Evolutionary conservation across 768 basidiomycete species (phyloP).

Genomic region (Hygrocybe punicea): DNA sequence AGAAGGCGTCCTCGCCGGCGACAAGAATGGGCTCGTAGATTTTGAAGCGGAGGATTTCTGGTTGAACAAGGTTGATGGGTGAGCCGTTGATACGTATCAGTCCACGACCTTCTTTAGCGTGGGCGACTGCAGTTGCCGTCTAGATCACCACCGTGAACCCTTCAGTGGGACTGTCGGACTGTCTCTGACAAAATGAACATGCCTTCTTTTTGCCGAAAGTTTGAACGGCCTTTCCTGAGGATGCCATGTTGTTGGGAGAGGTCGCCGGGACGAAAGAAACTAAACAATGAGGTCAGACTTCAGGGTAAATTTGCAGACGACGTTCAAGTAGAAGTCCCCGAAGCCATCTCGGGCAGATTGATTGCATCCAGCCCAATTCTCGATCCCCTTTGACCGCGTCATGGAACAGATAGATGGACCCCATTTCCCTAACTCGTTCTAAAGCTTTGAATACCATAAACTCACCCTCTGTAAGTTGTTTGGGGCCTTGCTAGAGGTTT

Average conservation of each 20-base stretch:
- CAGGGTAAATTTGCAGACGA: too few species aligned
- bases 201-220: conserved; percentile 99
- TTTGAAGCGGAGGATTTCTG: conserved; percentile 95
- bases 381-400: not conserved
- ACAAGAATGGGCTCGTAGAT: conserved; percentile 97
- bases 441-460: not conserved
- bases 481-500: not conserved
- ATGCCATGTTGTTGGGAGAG: conserved; percentile 56
- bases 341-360: not conserved
- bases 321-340: too few species aligned
- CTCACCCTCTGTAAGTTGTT: not conserved
- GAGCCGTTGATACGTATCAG: conserved; percentile 96
- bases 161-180: too few species aligned
- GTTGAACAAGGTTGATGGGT: conserved; percentile 92
- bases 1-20: conserved; percentile 84
- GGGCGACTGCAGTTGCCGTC: conserved; percentile 98
- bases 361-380: not conserved
- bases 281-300: conserved; percentile 5
- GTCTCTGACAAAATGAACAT: conserved; percentile 22
- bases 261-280: conserved; percentile 10
- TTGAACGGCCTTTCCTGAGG: conserved; percentile 87
- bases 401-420: not conserved
- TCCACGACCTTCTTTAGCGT: conserved; percentile 94
- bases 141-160: conserved; percentile 26
- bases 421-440: not conserved